phyloP scores from a whole-genome alignment of 805 yeast genomes.

The Metschnikowia peoriensis region DNA sequence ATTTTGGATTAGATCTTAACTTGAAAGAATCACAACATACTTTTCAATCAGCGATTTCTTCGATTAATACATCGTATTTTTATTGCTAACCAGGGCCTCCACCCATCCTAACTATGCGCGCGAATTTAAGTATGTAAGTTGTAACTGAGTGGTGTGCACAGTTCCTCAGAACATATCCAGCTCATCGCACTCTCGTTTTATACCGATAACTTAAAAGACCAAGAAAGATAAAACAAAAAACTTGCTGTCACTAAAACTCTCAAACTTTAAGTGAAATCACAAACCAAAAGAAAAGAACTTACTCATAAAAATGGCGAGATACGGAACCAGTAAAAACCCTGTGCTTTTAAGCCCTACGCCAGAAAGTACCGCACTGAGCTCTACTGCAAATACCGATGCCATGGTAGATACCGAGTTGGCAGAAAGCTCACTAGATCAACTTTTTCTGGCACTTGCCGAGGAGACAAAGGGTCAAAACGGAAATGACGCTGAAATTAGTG shows the following conservation, averaged over 20 bases:
- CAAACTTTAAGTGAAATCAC: background rate
- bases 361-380: constrained; percentile 26
- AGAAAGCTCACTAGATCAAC: constrained; percentile 27
- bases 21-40: background rate
- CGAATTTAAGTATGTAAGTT: no score
- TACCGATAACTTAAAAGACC: no score
- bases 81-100: background rate
- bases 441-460: constrained; percentile 31
- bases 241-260: no score
- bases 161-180: background rate
- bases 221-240: no score
- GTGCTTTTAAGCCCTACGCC: constrained; percentile 5
- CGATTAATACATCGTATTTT: background rate
- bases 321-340: background rate
- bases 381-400: constrained; percentile 8
- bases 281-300: no score
- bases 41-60: background rate
- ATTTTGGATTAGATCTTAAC: no score
- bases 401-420: constrained; percentile 1
- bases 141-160: background rate
- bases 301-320: constrained; percentile 21
- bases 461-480: constrained; percentile 19
- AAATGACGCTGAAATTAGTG: constrained; percentile 7
- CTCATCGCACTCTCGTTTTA: background rate
- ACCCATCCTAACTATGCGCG: background rate